Percentiles rank a stretch among this genome's conserved stretches.
Conservation (phyloP, 2,329 filamentous ascomycete species). For the Monilinia vaccinii-corymbosi region DNA sequence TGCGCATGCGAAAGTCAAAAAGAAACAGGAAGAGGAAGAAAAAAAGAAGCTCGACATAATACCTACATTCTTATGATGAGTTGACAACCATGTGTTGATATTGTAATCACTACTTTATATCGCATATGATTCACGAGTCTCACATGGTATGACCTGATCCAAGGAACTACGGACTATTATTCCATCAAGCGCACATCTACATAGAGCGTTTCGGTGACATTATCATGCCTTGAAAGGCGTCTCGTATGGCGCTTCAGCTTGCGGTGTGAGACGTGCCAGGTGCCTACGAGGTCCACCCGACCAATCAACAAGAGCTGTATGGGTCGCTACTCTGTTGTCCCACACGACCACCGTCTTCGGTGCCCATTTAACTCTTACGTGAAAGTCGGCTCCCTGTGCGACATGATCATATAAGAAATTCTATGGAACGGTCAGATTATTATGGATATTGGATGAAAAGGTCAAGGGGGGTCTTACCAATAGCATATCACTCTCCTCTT, state of each 20-base stretch:
- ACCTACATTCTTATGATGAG: constrained; percentile 20
- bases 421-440: constrained; percentile 47
- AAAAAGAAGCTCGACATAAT: constrained; percentile 20
- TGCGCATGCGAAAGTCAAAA: constrained; percentile 15
- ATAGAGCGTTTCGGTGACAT: not conserved
- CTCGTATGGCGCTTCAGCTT: constrained; percentile 70
- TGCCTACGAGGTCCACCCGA: constrained; percentile 68
- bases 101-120: not conserved
- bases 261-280: constrained; percentile 72
- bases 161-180: not conserved
- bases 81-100: not conserved
- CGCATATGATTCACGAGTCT: not conserved
- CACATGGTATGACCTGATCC: not conserved
- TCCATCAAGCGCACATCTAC: not conserved
- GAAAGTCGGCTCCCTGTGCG: constrained; percentile 62
- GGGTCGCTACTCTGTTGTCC: constrained; percentile 75
- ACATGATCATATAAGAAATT: constrained; percentile 74
- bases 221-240: constrained; percentile 42
- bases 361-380: constrained; percentile 68
- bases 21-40: constrained; percentile 18
- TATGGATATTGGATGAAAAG: not conserved
- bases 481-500: constrained; percentile 72
- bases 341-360: constrained; percentile 75
- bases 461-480: constrained; percentile 32
- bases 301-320: constrained; percentile 78